Evolutionary conservation across 805 yeast genomes (phyloP).

Genomic region (Candida peoriensis): DNA sequence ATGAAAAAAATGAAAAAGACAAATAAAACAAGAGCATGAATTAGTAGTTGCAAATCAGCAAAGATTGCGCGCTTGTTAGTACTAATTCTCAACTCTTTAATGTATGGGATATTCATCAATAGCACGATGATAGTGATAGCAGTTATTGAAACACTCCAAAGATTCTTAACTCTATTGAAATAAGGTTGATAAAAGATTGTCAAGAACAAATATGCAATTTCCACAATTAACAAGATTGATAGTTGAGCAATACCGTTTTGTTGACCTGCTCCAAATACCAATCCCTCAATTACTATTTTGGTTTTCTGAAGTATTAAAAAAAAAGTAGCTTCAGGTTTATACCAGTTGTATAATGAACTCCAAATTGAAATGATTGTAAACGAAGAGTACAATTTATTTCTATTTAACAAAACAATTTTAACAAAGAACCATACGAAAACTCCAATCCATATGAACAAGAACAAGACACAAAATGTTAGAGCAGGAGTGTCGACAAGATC

Average conservation of each 20-base stretch:
- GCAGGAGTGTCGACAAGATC: not conserved
- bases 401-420: slow-evolving; percentile 11
- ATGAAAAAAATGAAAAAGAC: slow-evolving; percentile 6
- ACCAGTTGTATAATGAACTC: slow-evolving; percentile 39
- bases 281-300: slow-evolving; percentile 30
- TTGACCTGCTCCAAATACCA: slow-evolving; percentile 42
- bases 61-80: slow-evolving; percentile 37
- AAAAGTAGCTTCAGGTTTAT: slow-evolving; percentile 36
- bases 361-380: slow-evolving; percentile 41
- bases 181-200: slow-evolving; percentile 26
- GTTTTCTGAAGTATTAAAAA: slow-evolving; percentile 34
- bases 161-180: slow-evolving; percentile 25
- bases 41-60: slow-evolving; percentile 21
- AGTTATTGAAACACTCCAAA: slow-evolving; percentile 30
- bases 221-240: slow-evolving; percentile 30
- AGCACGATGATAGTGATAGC: slow-evolving; percentile 36
- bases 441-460: slow-evolving; percentile 3
- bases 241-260: slow-evolving; percentile 41
- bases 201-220: slow-evolving; percentile 26
- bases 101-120: slow-evolving; percentile 38
- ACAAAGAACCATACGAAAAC: slow-evolving; percentile 6
- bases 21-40: slow-evolving; percentile 3
- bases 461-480: slow-evolving; percentile 3
- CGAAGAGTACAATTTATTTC: slow-evolving; percentile 39
- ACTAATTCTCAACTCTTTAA: slow-evolving; percentile 29